These are phyloP conservation scores for Chytriomyces sp. DNA, from an alignment of 192 early-diverging fungal genomes.

Conservation along the genomic window DNA sequence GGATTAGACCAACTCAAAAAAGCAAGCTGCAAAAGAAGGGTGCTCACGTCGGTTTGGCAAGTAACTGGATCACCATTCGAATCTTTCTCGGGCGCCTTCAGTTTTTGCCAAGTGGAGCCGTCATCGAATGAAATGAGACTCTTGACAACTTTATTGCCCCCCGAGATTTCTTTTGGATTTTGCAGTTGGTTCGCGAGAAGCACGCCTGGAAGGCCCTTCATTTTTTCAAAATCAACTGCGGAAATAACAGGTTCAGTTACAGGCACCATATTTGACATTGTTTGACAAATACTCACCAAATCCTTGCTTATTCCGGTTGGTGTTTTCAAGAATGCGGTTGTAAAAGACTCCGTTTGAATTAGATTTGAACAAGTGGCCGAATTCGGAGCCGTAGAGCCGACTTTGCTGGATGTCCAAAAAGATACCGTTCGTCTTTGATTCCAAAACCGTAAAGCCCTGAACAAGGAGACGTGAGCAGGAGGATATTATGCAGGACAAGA, in stretches of 20 bases:
- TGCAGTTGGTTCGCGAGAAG: slow-evolving; percentile 85
- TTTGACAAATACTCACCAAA: slow-evolving; percentile 26
- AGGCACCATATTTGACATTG: too few relatives aligned
- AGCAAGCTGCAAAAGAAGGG: not conserved
- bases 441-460: slow-evolving; percentile 80
- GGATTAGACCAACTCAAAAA: slow-evolving; percentile 1
- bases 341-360: slow-evolving; percentile 85
- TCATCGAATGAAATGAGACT: slow-evolving; percentile 90
- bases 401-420: slow-evolving; percentile 52
- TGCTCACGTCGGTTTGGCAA: slow-evolving; percentile 18
- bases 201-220: slow-evolving; percentile 84
- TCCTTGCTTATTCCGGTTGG: slow-evolving; percentile 75
- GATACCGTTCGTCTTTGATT: slow-evolving; percentile 68
- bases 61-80: slow-evolving; percentile 23
- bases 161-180: slow-evolving; percentile 70
- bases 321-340: slow-evolving; percentile 74
- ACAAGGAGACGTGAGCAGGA: slow-evolving; percentile 31
- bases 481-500: not conserved
- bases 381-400: slow-evolving; percentile 58
- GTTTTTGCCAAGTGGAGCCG: slow-evolving; percentile 72
- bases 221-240: slow-evolving; percentile 88
- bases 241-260: slow-evolving; percentile 15
- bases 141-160: slow-evolving; percentile 66
- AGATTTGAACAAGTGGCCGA: slow-evolving; percentile 88
- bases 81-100: slow-evolving; percentile 62